Conservation (phyloP, 257 asterid species). For the Phtheirospermum japonicum region DNA sequence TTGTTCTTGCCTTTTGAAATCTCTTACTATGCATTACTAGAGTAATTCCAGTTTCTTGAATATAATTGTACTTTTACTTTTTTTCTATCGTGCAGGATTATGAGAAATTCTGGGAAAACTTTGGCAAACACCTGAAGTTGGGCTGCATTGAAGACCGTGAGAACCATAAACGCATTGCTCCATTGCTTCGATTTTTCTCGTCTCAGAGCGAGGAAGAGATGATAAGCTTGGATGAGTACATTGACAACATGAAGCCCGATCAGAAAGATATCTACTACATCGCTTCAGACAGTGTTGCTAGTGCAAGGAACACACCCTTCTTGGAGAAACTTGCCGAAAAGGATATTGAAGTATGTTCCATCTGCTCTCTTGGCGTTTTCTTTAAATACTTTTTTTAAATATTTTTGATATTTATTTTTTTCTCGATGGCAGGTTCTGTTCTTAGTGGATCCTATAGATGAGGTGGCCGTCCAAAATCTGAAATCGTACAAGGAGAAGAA, state of each 20-base stretch:
- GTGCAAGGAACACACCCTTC: conserved; percentile 94
- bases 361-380: conserved; percentile 17
- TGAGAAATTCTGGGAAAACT: conserved; percentile 82
- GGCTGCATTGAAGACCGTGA: conserved; percentile 98
- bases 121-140: conserved; percentile 80
- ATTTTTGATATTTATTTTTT: background rate
- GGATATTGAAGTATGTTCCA: conserved; percentile 71
- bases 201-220: conserved; percentile 82
- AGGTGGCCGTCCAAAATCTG: conserved; percentile 85
- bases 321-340: conserved; percentile 88
- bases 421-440: conserved; percentile 63
- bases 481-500: conserved; percentile 84
- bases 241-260: conserved; percentile 87
- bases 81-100: conserved; percentile 59
- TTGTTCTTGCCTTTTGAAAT: conserved; percentile 11
- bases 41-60: conserved; percentile 7
- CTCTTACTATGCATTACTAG: too few relatives aligned
- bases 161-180: conserved; percentile 96
- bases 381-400: conserved; percentile 8
- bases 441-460: conserved; percentile 94
- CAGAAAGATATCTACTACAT: conserved; percentile 87
- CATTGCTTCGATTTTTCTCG: conserved; percentile 80
- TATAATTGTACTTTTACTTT: conserved; percentile 13
- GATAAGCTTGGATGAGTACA: conserved; percentile 94
- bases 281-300: conserved; percentile 83